These are phyloP conservation scores for Saturnispora quitensis DNA, from an alignment of 805 yeast genomes.

Conservation along the genomic window DNA sequence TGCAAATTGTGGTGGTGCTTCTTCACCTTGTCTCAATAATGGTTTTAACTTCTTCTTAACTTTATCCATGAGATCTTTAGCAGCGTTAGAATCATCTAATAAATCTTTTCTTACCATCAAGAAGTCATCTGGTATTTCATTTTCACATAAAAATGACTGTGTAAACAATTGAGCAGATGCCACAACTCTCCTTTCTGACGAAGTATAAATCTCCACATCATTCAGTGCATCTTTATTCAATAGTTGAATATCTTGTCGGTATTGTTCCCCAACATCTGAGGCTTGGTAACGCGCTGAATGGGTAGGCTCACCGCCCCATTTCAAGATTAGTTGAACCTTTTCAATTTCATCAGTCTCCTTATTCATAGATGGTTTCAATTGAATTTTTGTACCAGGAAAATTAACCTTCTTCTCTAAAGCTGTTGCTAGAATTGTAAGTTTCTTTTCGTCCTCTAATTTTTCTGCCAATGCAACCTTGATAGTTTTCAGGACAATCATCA, in stretches of 20 bases:
- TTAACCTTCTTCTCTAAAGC: constrained; percentile 84
- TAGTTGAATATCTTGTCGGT: constrained; percentile 83
- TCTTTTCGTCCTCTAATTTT: constrained; percentile 69
- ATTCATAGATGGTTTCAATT: constrained; percentile 78
- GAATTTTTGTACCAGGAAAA: constrained; percentile 95
- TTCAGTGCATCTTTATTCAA: constrained; percentile 77
- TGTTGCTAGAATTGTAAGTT: constrained; percentile 63
- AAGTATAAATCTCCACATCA: constrained; percentile 78
- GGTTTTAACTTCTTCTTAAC: constrained; percentile 96
- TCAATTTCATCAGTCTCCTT: constrained; percentile 59
- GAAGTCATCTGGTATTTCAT: constrained; percentile 66
- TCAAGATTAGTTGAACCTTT: constrained; percentile 88
- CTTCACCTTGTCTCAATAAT: constrained; percentile 85
- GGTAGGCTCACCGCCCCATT: constrained; percentile 99
- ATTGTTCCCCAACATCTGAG: constrained; percentile 89
- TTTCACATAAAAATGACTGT: constrained; percentile 62
- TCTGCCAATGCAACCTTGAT: constrained; percentile 74
- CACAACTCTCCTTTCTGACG: constrained; percentile 90
- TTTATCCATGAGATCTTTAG: constrained; percentile 94
- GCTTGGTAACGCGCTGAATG: constrained; percentile 96
- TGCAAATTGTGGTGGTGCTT: constrained; percentile 94
- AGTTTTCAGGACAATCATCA: constrained; percentile 77
- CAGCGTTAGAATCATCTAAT: constrained; percentile 95
- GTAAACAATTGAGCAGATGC: constrained; percentile 85
- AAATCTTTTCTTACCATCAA: constrained; percentile 80